Conservation (phyloP, 2,329 filamentous ascomycete species). For the Neopestalotiopsis rosae region DNA sequence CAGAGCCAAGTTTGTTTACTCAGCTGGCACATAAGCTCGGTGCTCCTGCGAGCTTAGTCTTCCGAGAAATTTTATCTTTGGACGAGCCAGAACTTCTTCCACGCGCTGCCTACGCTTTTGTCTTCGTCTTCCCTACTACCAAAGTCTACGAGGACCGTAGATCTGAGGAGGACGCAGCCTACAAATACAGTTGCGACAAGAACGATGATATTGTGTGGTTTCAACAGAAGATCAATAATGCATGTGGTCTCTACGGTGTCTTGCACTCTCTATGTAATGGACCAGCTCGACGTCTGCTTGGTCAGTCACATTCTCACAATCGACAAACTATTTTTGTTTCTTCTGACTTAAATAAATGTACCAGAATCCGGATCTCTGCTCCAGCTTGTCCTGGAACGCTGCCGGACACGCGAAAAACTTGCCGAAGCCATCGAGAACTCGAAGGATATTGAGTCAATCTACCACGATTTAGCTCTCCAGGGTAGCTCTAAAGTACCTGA, state of each 20-base stretch:
- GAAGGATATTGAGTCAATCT: too few relatives aligned
- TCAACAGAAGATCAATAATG: constrained; percentile 74
- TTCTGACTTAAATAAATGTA: too few relatives aligned
- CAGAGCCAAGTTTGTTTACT: constrained; percentile 71
- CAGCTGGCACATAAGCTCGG: constrained; percentile 68
- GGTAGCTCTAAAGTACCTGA: constrained; percentile 50
- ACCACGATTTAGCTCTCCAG: too few relatives aligned
- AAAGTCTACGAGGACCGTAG: constrained; percentile 64
- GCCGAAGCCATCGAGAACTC: too few relatives aligned
- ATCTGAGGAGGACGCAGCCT: constrained; percentile 26
- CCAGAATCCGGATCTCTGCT: too few relatives aligned
- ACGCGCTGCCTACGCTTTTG: constrained; percentile 68
- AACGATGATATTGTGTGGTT: constrained; percentile 73
- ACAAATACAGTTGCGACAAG: constrained; percentile 21
- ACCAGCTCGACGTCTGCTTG: constrained; percentile 44
- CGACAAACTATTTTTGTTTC: not conserved
- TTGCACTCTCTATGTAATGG: constrained; percentile 71
- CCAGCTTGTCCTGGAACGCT: too few relatives aligned
- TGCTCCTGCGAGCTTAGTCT: constrained; percentile 60
- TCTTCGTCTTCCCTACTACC: constrained; percentile 72
- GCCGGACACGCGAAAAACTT: too few relatives aligned
- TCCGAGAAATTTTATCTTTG: constrained; percentile 73
- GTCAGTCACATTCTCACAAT: not conserved
- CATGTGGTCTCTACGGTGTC: constrained; percentile 72
- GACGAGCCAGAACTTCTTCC: constrained; percentile 71